These are phyloP conservation scores for Sporothrix mexicana DNA, from an alignment of 2,329 filamentous ascomycete genomes.

Conservation along the genomic window DNA sequence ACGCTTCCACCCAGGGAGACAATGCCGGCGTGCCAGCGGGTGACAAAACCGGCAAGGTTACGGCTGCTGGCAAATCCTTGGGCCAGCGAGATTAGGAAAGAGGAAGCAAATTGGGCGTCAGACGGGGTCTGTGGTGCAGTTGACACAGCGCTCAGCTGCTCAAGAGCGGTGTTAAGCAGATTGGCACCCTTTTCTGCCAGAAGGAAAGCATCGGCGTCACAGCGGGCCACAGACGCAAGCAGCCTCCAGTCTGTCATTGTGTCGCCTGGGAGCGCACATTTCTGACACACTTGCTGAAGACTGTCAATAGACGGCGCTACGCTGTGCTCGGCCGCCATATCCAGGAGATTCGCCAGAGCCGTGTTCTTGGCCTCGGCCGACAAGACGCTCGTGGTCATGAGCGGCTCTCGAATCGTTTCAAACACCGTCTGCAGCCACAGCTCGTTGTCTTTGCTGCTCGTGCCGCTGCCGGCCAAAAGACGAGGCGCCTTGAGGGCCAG, in stretches of 20 bases:
- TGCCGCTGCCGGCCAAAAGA: conserved; percentile 44
- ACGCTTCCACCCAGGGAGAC: conserved; percentile 46
- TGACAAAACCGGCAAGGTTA: conserved; percentile 54
- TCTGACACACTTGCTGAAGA: conserved; percentile 51
- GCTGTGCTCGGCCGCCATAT: conserved; percentile 43
- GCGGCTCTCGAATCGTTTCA: conserved; percentile 42
- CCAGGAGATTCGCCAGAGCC: conserved; percentile 44
- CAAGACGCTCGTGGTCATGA: conserved; percentile 36
- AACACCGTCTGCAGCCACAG: conserved; percentile 51
- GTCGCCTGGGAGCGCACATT: conserved; percentile 47
- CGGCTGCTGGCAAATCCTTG: conserved; percentile 53
- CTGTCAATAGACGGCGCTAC: conserved; percentile 48
- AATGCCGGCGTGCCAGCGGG: conserved; percentile 50
- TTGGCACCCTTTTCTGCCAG: conserved; percentile 47
- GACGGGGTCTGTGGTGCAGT: conserved; percentile 32
- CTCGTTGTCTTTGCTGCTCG: conserved; percentile 45
- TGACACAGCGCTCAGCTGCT: conserved; percentile 41
- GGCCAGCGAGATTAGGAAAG: conserved; percentile 51
- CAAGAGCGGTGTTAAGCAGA: conserved; percentile 51
- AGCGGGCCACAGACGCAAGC: conserved; percentile 49
- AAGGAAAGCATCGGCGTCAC: conserved; percentile 57
- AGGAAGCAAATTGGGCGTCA: conserved; percentile 37
- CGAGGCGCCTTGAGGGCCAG: conserved; percentile 46
- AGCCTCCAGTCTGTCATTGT: conserved; percentile 52
- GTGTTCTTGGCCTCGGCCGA: background rate